These are phyloP conservation scores for Nematodospora valgi DNA, from an alignment of 805 yeast genomes.

Conservation along the genomic window DNA sequence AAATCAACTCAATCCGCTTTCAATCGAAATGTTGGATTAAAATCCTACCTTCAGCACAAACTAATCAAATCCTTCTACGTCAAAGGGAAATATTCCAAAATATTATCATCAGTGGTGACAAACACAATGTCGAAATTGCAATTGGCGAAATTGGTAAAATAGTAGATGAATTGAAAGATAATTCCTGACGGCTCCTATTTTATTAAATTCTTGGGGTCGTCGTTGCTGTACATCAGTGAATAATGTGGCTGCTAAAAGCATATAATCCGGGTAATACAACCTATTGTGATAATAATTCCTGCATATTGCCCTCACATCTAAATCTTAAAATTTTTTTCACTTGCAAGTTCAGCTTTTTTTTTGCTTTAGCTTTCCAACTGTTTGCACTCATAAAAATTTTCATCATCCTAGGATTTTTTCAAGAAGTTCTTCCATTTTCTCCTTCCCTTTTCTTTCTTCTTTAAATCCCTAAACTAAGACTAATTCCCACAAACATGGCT, in stretches of 20 bases:
- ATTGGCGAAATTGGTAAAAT: slow-evolving; percentile 10
- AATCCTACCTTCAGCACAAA: slow-evolving; percentile 13
- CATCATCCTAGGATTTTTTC: too few species aligned
- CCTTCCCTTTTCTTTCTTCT: slow-evolving; percentile 5
- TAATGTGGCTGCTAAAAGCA: slow-evolving; percentile 1
- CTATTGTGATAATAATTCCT: background rate
- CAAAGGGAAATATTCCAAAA: slow-evolving; percentile 16
- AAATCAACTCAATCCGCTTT: slow-evolving; percentile 20
- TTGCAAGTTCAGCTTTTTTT: too few species aligned
- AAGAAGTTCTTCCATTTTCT: slow-evolving; percentile 9
- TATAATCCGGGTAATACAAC: slow-evolving; percentile 3
- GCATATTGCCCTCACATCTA: slow-evolving; percentile 1
- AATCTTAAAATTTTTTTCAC: slow-evolving; percentile 4
- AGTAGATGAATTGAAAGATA: slow-evolving; percentile 6
- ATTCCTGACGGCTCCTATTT: slow-evolving; percentile 6
- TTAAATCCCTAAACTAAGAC: slow-evolving; percentile 7
- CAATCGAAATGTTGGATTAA: slow-evolving; percentile 20
- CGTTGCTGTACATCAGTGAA: background rate
- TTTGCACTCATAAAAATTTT: slow-evolving; percentile 5
- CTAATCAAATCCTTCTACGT: background rate
- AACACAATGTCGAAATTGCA: slow-evolving; percentile 15
- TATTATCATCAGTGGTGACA: slow-evolving; percentile 15
- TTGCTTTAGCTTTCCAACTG: slow-evolving; percentile 5
- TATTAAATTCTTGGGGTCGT: slow-evolving; percentile 4
- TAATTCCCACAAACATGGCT: slow-evolving; percentile 74